Conservation (phyloP, 495 filamentous ascomycete species). For the Xylaria curta region DNA sequence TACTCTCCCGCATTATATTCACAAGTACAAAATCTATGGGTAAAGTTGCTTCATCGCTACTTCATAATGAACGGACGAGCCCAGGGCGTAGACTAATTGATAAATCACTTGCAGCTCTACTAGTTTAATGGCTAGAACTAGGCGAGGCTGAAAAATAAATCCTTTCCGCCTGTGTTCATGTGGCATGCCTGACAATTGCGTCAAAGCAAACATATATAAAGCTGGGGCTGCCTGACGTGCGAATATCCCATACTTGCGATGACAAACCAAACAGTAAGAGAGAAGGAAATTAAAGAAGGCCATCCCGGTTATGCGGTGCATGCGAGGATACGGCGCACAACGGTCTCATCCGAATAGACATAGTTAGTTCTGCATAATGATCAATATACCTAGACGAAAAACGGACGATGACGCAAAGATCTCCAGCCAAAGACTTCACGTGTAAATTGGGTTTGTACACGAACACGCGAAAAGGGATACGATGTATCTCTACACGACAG, state of each 20-base stretch:
- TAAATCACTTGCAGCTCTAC: too few species aligned
- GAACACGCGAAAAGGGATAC: not conserved
- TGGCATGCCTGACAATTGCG: not conserved
- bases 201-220: not conserved
- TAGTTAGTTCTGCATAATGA: slow-evolving; percentile 10
- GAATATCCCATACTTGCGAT: slow-evolving; percentile 3
- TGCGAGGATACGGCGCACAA: not conserved
- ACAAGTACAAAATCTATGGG: not conserved
- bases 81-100: not conserved
- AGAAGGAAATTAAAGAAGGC: not conserved
- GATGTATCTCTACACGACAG: not conserved
- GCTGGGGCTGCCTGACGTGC: not conserved
- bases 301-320: slow-evolving; percentile 18
- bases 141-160: not conserved
- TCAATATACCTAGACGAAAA: not conserved
- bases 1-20: not conserved
- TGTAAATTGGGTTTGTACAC: not conserved
- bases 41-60: not conserved
- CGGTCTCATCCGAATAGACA: slow-evolving; percentile 11
- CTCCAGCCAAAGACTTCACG: not conserved
- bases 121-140: not conserved
- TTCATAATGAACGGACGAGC: not conserved
- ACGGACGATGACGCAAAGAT: slow-evolving; percentile 7
- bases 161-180: too few species aligned
- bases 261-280: slow-evolving; percentile 18